phyloP scores from a whole-genome alignment of 495 filamentous ascomycete species.

The Daldinia concentrica region DNA sequence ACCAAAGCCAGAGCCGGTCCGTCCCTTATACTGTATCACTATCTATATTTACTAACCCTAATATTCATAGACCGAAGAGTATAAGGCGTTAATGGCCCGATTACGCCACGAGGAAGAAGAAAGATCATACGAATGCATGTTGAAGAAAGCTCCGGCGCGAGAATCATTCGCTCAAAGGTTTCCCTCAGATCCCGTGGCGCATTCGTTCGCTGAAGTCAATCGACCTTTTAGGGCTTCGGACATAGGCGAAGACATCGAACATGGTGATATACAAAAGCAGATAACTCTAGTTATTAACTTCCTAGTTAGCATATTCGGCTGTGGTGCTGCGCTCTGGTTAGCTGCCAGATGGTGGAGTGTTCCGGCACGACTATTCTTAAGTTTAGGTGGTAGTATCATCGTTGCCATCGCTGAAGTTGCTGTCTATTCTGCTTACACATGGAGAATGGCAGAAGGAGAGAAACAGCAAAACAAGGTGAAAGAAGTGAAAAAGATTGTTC shows the following conservation, averaged over 20 bases:
- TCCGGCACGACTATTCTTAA: constrained; percentile 72
- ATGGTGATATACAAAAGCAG: constrained; percentile 78
- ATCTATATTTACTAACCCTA: constrained; percentile 36
- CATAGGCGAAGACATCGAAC: constrained; percentile 63
- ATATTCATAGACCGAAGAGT: constrained; percentile 74
- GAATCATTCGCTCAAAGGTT: constrained; percentile 70
- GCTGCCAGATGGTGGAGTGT: constrained; percentile 74
- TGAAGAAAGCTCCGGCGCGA: constrained; percentile 62
- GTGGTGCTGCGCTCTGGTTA: constrained; percentile 76
- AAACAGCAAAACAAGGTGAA: constrained; percentile 67
- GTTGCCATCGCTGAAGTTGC: constrained; percentile 89
- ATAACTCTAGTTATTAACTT: constrained; percentile 79
- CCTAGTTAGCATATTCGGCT: constrained; percentile 74
- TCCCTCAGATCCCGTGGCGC: constrained; percentile 58
- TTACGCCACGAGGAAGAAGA: constrained; percentile 83
- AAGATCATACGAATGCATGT: constrained; percentile 79
- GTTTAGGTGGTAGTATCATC: constrained; percentile 70
- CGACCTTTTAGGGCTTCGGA: constrained; percentile 50
- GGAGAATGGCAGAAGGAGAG: constrained; percentile 78
- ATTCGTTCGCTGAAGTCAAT: constrained; percentile 61
- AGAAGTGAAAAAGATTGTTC: constrained; percentile 75
- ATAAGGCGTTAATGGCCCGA: constrained; percentile 86
- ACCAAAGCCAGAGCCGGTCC: constrained; percentile 80
- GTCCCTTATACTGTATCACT: constrained; percentile 36
- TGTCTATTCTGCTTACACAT: constrained; percentile 86